Evolutionary conservation across 179 eudicot genomes (phyloP).

Genomic region (Spergularia azorica): DNA sequence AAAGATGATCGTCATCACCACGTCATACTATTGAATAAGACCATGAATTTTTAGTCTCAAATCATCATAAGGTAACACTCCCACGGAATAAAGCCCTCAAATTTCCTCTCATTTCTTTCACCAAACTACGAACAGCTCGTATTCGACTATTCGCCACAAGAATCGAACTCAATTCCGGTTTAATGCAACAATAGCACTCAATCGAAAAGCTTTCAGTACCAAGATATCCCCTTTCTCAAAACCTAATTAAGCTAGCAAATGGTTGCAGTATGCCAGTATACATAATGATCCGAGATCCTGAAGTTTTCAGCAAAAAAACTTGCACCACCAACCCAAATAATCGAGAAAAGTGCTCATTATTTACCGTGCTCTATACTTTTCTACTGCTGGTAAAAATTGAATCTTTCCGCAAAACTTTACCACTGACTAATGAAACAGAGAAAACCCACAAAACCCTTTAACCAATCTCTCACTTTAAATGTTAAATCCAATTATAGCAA

Average conservation of each 20-base stretch:
- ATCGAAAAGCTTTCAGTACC: too few species aligned
- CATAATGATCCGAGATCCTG: slow-evolving; percentile 4
- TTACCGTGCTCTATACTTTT: background rate
- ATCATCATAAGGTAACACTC: too few species aligned
- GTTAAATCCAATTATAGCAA: background rate
- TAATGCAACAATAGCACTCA: background rate
- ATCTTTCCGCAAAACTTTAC: background rate
- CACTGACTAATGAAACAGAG: background rate
- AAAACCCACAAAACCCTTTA: slow-evolving; percentile 3
- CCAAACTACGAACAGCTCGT: background rate
- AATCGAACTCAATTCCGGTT: background rate
- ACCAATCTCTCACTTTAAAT: background rate
- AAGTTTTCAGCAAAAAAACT: background rate
- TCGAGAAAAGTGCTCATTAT: background rate
- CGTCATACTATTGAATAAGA: background rate
- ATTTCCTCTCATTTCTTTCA: background rate
- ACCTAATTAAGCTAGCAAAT: background rate
- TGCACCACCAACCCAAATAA: background rate
- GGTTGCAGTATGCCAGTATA: too few species aligned
- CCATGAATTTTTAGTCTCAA: too few species aligned
- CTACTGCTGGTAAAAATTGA: background rate
- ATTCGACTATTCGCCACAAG: background rate
- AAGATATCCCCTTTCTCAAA: background rate
- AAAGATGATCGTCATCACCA: background rate
- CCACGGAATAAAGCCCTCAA: background rate